A percentile compares a stretch with the other conserved stretches of the same genome.
Conservation (phyloP, 2,329 filamentous ascomycete species). For the Scopulariopsis brevicaulis region DNA sequence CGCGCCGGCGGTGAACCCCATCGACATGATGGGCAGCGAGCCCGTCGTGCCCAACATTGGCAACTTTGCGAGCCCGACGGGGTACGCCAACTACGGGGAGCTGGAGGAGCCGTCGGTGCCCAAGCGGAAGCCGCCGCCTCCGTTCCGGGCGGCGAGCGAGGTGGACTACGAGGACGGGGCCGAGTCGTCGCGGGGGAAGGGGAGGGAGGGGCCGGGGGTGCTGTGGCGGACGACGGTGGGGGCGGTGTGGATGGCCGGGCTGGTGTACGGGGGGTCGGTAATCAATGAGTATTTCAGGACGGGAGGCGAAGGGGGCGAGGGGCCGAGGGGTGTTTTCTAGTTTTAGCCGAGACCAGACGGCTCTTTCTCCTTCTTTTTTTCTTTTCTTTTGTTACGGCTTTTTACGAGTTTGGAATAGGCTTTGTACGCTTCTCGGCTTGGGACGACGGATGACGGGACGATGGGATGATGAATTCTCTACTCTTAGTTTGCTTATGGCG, state of each 20-base stretch:
- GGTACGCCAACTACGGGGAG: constrained; percentile 51
- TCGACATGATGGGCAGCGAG: constrained; percentile 39
- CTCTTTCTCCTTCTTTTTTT: neutral
- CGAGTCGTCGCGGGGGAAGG: constrained; percentile 16
- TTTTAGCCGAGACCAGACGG: neutral
- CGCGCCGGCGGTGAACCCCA: constrained; percentile 37
- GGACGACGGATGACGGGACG: neutral
- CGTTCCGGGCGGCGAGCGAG: constrained; percentile 18
- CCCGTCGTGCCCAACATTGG: constrained; percentile 32
- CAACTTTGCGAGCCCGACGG: constrained; percentile 52
- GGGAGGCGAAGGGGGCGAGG: constrained; percentile 29
- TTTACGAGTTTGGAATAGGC: neutral
- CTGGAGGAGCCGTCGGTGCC: constrained; percentile 15
- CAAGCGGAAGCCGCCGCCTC: constrained; percentile 17
- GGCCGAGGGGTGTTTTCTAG: constrained; percentile 10
- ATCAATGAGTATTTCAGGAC: constrained; percentile 45
- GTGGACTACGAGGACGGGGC: neutral
- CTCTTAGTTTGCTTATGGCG: neutral
- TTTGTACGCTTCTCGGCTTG: neutral
- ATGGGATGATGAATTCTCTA: neutral
- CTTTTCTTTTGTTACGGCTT: constrained; percentile 2
- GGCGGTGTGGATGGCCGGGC: constrained; percentile 40
- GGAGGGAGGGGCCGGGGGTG: constrained; percentile 24
- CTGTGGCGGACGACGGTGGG: constrained; percentile 39
- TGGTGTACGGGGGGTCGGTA: constrained; percentile 46